Conservation (phyloP, 148 eudicot genomes). For the Heliamphora exappendiculata region DNA sequence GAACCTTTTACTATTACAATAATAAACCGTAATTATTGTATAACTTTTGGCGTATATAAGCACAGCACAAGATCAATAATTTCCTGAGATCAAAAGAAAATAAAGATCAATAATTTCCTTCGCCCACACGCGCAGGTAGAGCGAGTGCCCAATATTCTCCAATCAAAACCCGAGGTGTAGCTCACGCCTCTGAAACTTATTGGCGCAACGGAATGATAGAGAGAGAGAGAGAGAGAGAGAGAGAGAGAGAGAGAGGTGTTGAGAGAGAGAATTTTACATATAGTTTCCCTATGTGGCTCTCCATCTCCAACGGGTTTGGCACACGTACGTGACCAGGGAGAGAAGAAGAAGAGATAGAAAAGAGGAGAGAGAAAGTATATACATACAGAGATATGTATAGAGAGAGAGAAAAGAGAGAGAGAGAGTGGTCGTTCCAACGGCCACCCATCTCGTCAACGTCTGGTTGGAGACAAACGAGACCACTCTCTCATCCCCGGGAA, state of each 20-base stretch:
- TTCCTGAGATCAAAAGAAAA: no score
- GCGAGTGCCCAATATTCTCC: neutral
- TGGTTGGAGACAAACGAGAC: slow-evolving; percentile 30
- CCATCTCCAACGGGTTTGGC: slow-evolving; percentile 15
- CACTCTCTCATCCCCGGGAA: neutral
- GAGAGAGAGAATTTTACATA: neutral
- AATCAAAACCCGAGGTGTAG: neutral
- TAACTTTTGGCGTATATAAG: neutral
- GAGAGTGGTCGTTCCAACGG: slow-evolving; percentile 36
- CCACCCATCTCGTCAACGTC: slow-evolving; percentile 30
- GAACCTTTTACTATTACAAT: no score
- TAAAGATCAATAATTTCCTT: no score
- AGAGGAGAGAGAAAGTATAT: neutral
- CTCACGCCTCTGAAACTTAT: neutral
- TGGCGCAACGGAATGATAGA: neutral
- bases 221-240: neutral
- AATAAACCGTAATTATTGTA: neutral
- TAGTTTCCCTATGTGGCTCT: neutral
- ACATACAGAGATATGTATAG: neutral
- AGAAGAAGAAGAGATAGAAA: neutral
- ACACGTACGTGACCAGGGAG: neutral
- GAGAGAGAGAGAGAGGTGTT: neutral
- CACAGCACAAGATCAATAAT: neutral
- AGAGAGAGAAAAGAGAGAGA: slow-evolving; percentile 13
- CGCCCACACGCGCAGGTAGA: neutral